phyloP scores from a whole-genome alignment of 148 eudicot species.

The Silene uniflora region DNA sequence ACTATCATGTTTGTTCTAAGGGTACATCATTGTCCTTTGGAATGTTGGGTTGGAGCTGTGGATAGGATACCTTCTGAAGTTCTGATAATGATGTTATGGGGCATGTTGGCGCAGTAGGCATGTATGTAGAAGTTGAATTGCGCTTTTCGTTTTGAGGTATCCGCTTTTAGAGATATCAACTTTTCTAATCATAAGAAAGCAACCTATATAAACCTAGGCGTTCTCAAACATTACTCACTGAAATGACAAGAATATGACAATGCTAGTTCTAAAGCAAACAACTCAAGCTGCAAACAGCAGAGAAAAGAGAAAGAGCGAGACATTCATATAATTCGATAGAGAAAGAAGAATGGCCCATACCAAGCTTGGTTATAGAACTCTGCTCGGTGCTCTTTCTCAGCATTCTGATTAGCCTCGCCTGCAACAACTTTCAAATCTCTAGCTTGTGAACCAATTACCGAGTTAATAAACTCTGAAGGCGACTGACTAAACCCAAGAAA shows the following conservation, averaged over 20 bases:
- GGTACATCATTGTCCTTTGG: too few species aligned
- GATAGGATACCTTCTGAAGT: too few species aligned
- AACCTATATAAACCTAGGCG: neutral
- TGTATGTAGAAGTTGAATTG: too few species aligned
- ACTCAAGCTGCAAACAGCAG: neutral
- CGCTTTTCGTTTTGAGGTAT: too few species aligned
- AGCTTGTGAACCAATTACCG: slow-evolving; percentile 75
- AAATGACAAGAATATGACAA: neutral
- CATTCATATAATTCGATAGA: neutral
- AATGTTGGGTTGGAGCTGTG: too few species aligned
- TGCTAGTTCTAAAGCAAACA: neutral
- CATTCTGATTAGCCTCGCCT: slow-evolving; percentile 61
- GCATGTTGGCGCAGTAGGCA: too few species aligned
- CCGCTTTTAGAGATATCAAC: too few species aligned
- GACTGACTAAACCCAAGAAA: slow-evolving; percentile 93
- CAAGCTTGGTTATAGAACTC: slow-evolving; percentile 84
- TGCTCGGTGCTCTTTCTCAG: slow-evolving; percentile 67
- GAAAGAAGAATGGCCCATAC: slow-evolving; percentile 40
- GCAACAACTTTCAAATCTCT: slow-evolving; percentile 79
- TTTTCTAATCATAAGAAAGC: neutral
- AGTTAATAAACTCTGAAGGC: slow-evolving; percentile 83
- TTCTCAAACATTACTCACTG: neutral
- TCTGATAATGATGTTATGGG: too few species aligned
- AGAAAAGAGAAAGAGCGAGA: neutral
- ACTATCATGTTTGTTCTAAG: too few species aligned